Evolutionary conservation across 352 stramenopile genomes (phyloP), one percentile per base, ranked within the genome.

Genomic region (Phytophthora palmivora): DNA sequence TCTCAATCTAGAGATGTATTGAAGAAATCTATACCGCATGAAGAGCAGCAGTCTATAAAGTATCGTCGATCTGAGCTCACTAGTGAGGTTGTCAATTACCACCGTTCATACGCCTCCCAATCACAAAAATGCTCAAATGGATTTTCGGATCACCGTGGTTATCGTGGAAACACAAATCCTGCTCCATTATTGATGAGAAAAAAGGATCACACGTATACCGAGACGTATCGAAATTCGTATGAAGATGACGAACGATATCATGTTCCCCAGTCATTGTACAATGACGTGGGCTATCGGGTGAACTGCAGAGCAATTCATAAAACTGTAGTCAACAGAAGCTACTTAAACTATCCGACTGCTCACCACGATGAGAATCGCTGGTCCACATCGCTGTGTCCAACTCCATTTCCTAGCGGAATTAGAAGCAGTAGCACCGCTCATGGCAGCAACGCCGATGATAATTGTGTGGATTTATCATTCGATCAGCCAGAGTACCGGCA

Each of bases 331-430:
- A 18, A 38, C 19, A 42, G 51, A 33, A 32, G 15, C 2, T 41
- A 22, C 28, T 2, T 21, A 11, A 14, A 18, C 30, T 19, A 47
- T 11, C 42, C 2, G 15, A 24, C 16, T 24, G 8, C 12, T 34
- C 11, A 19, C 44, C 56, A 8, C 38, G 28, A 63, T 26, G 54
- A 47, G 28, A 28, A 9, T 15, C 49, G 14, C 6, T 26, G 11
- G 26, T 8, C 28, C 42, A 26, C 16, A n/a, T 37, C 52, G 12
- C 4, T n/a, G 14, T 28, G 32, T 46, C 41, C 47, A 24, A 47
- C 18, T 6, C 21, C 16, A 32, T 28, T 43, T 32, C 14, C 8
- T 22, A 41, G 12, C 14, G 26, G 33, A 24, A 49, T 6, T 38
- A 26, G 39, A 34, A 2, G 15, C 48, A 42, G 10, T 54, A 14